phyloP scores from a whole-genome alignment of 106 monocot genomes.

The Phalaenopsis aphrodite region DNA sequence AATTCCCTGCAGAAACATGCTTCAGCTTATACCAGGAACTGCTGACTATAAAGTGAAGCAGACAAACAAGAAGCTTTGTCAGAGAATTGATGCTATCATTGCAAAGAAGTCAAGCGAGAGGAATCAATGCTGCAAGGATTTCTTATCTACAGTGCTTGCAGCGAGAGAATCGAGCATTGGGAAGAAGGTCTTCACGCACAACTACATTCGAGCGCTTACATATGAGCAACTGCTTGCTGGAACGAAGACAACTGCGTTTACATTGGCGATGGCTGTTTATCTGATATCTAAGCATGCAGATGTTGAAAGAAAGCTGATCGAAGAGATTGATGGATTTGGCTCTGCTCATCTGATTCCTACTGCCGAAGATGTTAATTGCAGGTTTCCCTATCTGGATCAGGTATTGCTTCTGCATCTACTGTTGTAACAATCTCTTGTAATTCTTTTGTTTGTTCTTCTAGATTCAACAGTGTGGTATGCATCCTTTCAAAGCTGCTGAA shows the following conservation, averaged over 20 bases:
- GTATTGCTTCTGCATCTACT: conserved; percentile 14
- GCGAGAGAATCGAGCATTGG: conserved; percentile 32
- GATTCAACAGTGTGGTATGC: too few species aligned
- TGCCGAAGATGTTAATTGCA: conserved; percentile 40
- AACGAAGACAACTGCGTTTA: conserved; percentile 68
- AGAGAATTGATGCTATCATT: conserved; percentile 39
- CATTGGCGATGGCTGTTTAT: conserved; percentile 53
- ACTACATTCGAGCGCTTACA: conserved; percentile 56
- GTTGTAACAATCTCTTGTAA: too few species aligned
- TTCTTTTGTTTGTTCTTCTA: too few species aligned
- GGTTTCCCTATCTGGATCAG: conserved; percentile 90
- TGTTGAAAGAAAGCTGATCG: conserved; percentile 62
- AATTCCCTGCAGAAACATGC: conserved; percentile 30
- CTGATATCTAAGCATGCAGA: conserved; percentile 57
- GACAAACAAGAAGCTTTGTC: conserved; percentile 31
- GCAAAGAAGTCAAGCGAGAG: conserved; percentile 20
- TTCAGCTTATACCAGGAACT: conserved; percentile 41
- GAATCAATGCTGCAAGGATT: conserved; percentile 23
- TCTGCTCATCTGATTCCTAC: conserved; percentile 25
- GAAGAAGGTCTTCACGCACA: conserved; percentile 36
- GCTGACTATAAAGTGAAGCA: conserved; percentile 34
- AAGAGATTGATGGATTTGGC: conserved; percentile 67
- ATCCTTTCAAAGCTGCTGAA: too few species aligned
- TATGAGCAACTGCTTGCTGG: conserved; percentile 95
- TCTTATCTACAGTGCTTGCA: conserved; percentile 49